Evolutionary conservation across 2,329 filamentous ascomycete genomes (phyloP).

Genomic region (Ophiostoma perfectum): DNA sequence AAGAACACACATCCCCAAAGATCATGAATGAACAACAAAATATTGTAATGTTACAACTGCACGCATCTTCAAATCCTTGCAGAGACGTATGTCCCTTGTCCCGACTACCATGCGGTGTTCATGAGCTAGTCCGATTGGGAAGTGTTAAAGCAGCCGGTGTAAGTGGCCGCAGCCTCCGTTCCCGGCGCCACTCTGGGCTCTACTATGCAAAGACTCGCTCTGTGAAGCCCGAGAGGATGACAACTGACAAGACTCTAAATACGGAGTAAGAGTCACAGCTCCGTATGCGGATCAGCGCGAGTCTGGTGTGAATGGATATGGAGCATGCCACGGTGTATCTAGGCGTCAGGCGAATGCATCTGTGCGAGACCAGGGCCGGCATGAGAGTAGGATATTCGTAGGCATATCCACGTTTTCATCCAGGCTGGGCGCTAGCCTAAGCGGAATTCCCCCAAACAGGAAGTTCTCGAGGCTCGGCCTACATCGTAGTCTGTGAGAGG

Average conservation of each 20-base stretch:
- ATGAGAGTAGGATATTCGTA: background rate
- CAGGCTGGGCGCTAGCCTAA: background rate
- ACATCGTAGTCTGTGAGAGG: background rate
- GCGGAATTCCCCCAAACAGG: slow-evolving; percentile 7
- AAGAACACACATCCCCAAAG: background rate
- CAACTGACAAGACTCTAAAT: background rate
- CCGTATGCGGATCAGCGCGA: background rate
- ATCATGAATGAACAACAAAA: background rate
- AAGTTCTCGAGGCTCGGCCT: background rate
- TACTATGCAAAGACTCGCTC: background rate
- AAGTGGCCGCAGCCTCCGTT: background rate
- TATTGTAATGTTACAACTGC: background rate
- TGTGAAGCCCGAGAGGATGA: background rate
- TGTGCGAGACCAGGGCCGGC: too few species aligned
- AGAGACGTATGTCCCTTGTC: background rate
- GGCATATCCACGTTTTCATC: background rate
- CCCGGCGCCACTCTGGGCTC: background rate
- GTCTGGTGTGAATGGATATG: background rate
- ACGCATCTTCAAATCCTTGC: background rate
- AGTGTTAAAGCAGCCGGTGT: background rate
- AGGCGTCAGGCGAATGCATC: too few species aligned
- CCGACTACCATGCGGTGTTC: background rate
- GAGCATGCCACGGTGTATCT: background rate
- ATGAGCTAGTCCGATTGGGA: slow-evolving; percentile 7
- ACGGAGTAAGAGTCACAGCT: background rate